Evolutionary conservation across 208 protist genomes (phyloP), one percentile per base, ranked within the genome.

Genomic region (Leishmania guyanensis): DNA sequence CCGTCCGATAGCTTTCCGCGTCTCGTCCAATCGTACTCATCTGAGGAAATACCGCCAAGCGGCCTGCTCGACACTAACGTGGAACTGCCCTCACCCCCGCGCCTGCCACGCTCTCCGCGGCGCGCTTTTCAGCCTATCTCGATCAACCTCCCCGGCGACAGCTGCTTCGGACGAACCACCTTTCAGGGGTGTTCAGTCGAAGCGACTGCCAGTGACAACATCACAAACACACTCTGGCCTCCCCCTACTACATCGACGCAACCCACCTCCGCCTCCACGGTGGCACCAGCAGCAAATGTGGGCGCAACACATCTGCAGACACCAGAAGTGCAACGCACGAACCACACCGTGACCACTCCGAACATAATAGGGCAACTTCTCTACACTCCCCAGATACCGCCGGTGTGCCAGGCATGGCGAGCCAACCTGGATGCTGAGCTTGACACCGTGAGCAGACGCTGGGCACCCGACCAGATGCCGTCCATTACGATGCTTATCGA

Each of bases 341-440:
- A 78, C 66, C 33, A 68, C 56, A 54, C 43, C 46, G 48, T n/a
- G 48, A 29, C 75, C 43, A 69, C 83, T 26, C 74, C 17, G 9
- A 80, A 29, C 50, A 36, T 56, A 9, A 66, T 71, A 58, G 48
- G 69, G 74, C 77, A 71, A 43, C 76, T 90, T 16, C 82, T 95
- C 54, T 95, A 82, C 76, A 97, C 93, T 20, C 93, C 93, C 8
- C 90, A 95, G 75, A 81, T 90, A 9, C 78, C 88, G 12, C 83
- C 85, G 6, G 79, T 80, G 54, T 85, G 89, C 36, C 68, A 92
- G 12, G 84, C 81, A 16, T 83, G 92, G 77, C 92, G 91, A 17
- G 65, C 82, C 16, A 76, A 46, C 54, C 80, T 97, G 16, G 92
- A 97, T 78, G 77, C 77, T 0, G 92, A 95, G 86, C 79, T 97